Percentiles rank a stretch among this genome's conserved stretches.
Conservation (phyloP, 768 basidiomycete species). For the Russula foetens region DNA sequence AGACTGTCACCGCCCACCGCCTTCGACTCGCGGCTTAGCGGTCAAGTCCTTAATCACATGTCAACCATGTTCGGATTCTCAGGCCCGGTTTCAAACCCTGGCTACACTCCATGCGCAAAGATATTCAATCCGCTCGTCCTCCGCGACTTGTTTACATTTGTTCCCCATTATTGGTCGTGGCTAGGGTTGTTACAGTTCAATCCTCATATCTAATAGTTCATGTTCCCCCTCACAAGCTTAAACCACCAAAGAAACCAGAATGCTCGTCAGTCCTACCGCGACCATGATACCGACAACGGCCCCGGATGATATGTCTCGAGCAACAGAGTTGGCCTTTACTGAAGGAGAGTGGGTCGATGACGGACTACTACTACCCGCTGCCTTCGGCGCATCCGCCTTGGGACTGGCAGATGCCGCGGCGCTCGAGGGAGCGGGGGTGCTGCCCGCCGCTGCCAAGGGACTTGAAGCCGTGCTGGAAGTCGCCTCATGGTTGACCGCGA, state of each 20-base stretch:
- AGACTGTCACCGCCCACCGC: not conserved
- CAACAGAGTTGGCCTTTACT: slow-evolving; percentile 27
- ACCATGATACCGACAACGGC: slow-evolving; percentile 39
- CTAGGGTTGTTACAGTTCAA: not conserved
- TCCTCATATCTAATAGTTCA: slow-evolving; percentile 5
- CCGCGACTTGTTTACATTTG: not conserved
- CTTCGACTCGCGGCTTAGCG: too few species aligned
- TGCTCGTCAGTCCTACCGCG: slow-evolving; percentile 42
- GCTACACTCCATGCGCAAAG: too few species aligned
- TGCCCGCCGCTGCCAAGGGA: not conserved
- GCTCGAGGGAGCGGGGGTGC: not conserved
- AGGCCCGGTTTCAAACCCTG: not conserved
- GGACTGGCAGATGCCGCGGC: not conserved
- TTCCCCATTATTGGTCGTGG: not conserved
- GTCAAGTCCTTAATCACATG: slow-evolving; percentile 13
- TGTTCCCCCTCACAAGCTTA: not conserved
- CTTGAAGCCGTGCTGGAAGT: not conserved
- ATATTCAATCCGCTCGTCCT: not conserved
- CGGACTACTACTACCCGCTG: not conserved
- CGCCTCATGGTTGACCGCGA: not conserved
- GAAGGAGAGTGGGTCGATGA: slow-evolving; percentile 22
- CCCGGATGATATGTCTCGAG: slow-evolving; percentile 25
- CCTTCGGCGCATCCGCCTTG: not conserved
- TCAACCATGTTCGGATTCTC: not conserved
- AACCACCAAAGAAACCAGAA: slow-evolving; percentile 37